phyloP scores from a whole-genome alignment of 2,329 filamentous ascomycete genomes.

The Acephala macrosclerotiorum region DNA sequence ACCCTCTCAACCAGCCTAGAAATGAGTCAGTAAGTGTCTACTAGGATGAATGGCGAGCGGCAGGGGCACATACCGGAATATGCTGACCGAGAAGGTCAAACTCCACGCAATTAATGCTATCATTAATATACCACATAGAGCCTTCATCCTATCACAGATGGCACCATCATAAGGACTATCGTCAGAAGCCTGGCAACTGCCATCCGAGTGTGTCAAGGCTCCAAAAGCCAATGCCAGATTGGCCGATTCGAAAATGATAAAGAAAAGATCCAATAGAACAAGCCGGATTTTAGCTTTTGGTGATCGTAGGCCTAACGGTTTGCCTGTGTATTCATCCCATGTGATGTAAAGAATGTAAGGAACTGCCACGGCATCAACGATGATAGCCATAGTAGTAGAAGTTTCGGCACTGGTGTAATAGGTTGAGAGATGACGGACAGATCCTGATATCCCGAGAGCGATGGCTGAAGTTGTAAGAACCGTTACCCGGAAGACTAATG shows the following conservation, averaged over 20 bases:
- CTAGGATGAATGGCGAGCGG: neutral
- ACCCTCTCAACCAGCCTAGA: constrained; percentile 64
- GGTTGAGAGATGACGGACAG: constrained; percentile 67
- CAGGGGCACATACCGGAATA: constrained; percentile 63
- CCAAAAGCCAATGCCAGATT: constrained; percentile 92
- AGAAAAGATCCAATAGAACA: constrained; percentile 90
- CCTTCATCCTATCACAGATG: constrained; percentile 71
- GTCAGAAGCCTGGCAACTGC: constrained; percentile 58
- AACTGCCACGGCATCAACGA: constrained; percentile 87
- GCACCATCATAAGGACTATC: constrained; percentile 47
- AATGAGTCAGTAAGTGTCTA: constrained; percentile 39
- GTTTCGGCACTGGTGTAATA: constrained; percentile 60
- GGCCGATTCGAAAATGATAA: constrained; percentile 96
- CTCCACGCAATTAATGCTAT: constrained; percentile 90
- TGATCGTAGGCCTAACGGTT: constrained; percentile 86
- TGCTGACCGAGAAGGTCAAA: constrained; percentile 86
- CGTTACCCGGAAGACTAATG: constrained; percentile 80
- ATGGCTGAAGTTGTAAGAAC: constrained; percentile 85
- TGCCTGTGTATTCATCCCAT: constrained; percentile 94
- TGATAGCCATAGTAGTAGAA: constrained; percentile 87
- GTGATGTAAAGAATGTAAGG: constrained; percentile 94
- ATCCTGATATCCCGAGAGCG: constrained; percentile 79
- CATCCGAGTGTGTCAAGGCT: constrained; percentile 71
- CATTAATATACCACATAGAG: constrained; percentile 79
- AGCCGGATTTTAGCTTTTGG: constrained; percentile 87